phyloP scores from a whole-genome alignment of 2,329 filamentous ascomycete genomes.

The Metarhizium robertsii region DNA sequence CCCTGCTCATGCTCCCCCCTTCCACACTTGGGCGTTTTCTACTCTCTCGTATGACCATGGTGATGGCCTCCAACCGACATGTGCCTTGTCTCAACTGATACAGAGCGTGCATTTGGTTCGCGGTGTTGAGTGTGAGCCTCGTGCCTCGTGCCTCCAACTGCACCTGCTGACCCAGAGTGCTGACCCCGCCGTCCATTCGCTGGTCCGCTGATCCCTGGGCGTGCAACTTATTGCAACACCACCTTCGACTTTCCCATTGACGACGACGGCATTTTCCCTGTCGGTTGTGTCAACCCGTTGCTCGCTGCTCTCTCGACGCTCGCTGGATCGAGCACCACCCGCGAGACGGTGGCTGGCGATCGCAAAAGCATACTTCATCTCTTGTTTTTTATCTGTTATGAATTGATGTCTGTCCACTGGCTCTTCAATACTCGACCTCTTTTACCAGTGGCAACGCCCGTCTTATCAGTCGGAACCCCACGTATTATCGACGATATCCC shows the following conservation, averaged over 20 bases:
- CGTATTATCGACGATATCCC: background rate
- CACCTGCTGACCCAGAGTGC: conserved; percentile 7
- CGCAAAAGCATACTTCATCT: background rate
- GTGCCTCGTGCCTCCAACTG: background rate
- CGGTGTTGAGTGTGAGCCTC: background rate
- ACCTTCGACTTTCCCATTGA: background rate
- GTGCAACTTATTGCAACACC: conserved; percentile 5
- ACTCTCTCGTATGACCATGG: conserved; percentile 7
- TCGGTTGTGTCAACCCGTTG: background rate
- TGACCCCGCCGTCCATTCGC: conserved; percentile 4
- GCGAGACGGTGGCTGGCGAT: conserved; percentile 3
- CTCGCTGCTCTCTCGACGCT: background rate
- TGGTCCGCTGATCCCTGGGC: conserved; percentile 9
- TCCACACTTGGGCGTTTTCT: background rate
- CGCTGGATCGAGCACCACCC: conserved; percentile 4
- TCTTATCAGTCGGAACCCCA: background rate
- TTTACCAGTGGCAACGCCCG: background rate
- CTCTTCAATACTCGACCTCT: background rate
- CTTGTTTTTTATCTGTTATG: background rate
- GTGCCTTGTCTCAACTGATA: conserved; percentile 3
- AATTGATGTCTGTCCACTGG: background rate
- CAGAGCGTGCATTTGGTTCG: background rate
- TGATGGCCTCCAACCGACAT: conserved; percentile 6
- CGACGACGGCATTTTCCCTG: background rate
- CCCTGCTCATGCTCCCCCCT: background rate